phyloP scores from a whole-genome alignment of 2,329 filamentous ascomycete genomes.

The Colletotrichum sp. region DNA sequence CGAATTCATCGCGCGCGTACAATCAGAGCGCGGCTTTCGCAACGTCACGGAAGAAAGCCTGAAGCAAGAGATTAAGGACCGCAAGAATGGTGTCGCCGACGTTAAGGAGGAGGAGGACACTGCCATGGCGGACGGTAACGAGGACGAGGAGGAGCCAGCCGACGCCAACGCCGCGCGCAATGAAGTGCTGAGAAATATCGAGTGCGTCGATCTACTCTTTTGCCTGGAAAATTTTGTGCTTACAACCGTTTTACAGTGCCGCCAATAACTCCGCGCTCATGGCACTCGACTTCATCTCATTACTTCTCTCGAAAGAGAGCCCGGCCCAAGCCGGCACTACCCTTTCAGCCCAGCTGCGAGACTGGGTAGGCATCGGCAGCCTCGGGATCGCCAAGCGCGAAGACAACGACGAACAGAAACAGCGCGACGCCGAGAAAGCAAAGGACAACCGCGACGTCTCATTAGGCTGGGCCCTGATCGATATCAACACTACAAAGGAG shows the following conservation, averaged over 20 bases:
- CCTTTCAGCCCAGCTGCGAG: slow-evolving; percentile 73
- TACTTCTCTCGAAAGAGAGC: slow-evolving; percentile 82
- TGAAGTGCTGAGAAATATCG: slow-evolving; percentile 63
- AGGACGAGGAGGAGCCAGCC: slow-evolving; percentile 39
- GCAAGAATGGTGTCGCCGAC: slow-evolving; percentile 52
- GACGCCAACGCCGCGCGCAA: slow-evolving; percentile 57
- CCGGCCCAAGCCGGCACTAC: slow-evolving; percentile 73
- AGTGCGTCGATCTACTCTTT: slow-evolving; percentile 44
- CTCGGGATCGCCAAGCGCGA: slow-evolving; percentile 72
- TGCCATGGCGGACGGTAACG: slow-evolving; percentile 41
- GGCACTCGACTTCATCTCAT: slow-evolving; percentile 81
- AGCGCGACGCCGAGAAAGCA: slow-evolving; percentile 25
- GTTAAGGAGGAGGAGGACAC: slow-evolving; percentile 50
- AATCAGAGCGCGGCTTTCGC: slow-evolving; percentile 80
- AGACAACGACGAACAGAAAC: slow-evolving; percentile 51
- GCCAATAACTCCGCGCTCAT: slow-evolving; percentile 68
- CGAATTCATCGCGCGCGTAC: slow-evolving; percentile 80
- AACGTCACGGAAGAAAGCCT: slow-evolving; percentile 77
- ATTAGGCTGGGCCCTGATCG: slow-evolving; percentile 79
- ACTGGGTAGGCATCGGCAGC: slow-evolving; percentile 75
- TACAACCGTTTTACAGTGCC: slow-evolving; percentile 36
- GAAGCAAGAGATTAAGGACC: slow-evolving; percentile 67
- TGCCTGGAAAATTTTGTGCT: neutral
- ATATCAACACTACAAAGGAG: slow-evolving; percentile 76
- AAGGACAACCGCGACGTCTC: slow-evolving; percentile 63